A percentile compares a stretch with the other conserved stretches of the same genome.
phyloP scores from a whole-genome alignment of 2,329 filamentous ascomycete genomes.

The Phaeosphaeria sp. region DNA sequence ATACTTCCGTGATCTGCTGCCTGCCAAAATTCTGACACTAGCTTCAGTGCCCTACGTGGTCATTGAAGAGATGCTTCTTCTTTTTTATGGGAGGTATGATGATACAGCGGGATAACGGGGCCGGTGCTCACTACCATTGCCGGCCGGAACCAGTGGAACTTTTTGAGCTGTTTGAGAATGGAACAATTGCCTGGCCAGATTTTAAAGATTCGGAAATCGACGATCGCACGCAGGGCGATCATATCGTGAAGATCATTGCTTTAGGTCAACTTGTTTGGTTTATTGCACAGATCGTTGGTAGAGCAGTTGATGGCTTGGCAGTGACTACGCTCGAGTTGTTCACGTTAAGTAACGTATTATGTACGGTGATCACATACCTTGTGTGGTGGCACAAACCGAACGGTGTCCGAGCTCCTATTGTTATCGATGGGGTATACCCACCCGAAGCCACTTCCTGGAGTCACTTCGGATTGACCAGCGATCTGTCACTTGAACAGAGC shows the following conservation, averaged over 20 bases:
- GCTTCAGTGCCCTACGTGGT: constrained; percentile 5
- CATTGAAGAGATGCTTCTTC: constrained; percentile 12
- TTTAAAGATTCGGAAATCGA: constrained; percentile 7
- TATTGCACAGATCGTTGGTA: constrained; percentile 13
- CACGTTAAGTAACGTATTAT: constrained; percentile 17
- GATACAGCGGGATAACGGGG: neutral
- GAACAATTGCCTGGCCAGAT: neutral
- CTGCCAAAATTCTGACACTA: neutral
- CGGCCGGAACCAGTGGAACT: neutral
- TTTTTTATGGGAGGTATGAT: constrained; percentile 14
- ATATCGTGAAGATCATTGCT: constrained; percentile 12
- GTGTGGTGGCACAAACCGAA: constrained; percentile 22
- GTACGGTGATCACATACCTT: constrained; percentile 12
- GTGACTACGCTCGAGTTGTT: constrained; percentile 24
- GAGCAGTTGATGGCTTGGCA: constrained; percentile 9
- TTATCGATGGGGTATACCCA: neutral
- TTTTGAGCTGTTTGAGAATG: neutral
- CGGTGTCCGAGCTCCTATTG: constrained; percentile 7
- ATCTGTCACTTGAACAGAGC: neutral
- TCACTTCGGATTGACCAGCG: no score
- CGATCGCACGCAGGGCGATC: constrained; percentile 16
- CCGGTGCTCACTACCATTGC: no score
- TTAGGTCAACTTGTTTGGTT: constrained; percentile 17
- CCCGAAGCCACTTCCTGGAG: neutral
- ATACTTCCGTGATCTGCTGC: no score